Base-by-base conservation (phyloP, 352 stramenopile species). In the Pythium chondricola region DNA sequence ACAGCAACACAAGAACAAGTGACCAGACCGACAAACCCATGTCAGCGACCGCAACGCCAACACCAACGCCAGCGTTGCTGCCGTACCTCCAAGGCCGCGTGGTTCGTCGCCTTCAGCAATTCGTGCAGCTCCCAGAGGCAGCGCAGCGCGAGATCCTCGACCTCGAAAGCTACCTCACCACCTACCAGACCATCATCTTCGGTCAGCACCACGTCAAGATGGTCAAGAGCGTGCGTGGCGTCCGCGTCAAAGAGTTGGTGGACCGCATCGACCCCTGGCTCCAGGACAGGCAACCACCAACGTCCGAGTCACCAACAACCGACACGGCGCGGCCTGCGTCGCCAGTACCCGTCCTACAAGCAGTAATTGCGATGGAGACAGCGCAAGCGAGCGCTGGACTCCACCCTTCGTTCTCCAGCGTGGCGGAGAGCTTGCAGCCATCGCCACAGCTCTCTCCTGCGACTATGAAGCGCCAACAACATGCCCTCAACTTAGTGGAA, bases 81-180 rank as follows among this genome's bases (percentile, higher is more conserved):
- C 29, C 29, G 7, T 13, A 33, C 29, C 29, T 33, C 42, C 38
- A 71, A 35, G 58, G 63, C 17, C 63, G 63, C 20, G 63, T 67
- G 18, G 67, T 71, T 30, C 36, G 65, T 20, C 63, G 63, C 1
- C 39, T 71, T 17, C 58, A 61, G 7, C 53, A 37, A 21, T 67
- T 62, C 36, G 40, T 52, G 4, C 26, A 48, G 32, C 38, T 71
- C 0, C 53, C 63, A 0, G 26, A 24, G 0, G 48, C 49, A 20
- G 6, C 44, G 22, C 48, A 58, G 25, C 41, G 32, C 2, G 31
- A 58, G 13, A 42, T 39, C 11, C 33, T 51, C 16, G 50, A 40
- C 2, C 25, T 58, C 16, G 50, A 40, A 6, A 22, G 45, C 24
- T 44, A 58, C 13, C 29, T 58, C n/a, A 20, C 29, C 29, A 33